These are phyloP conservation scores for Aspergillus biplanus DNA, from an alignment of 495 filamentous ascomycete genomes.

Conservation along the genomic window DNA sequence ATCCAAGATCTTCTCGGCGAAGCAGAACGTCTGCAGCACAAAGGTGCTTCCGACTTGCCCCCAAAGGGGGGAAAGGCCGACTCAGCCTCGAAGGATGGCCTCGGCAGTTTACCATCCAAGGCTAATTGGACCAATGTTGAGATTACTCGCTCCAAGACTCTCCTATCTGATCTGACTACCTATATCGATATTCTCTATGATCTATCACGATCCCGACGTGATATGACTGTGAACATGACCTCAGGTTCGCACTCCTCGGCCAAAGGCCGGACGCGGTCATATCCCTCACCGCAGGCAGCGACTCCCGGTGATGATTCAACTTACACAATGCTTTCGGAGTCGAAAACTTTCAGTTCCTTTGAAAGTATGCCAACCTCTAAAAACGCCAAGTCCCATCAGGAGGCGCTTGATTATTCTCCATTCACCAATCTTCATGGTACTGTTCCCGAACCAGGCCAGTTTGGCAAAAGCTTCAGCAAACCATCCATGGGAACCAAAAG, in stretches of 20 bases:
- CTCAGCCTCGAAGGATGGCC: slow-evolving; percentile 39
- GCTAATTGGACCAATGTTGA: slow-evolving; percentile 55
- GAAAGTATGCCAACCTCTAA: slow-evolving; percentile 40
- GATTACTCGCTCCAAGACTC: slow-evolving; percentile 54
- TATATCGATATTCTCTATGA: slow-evolving; percentile 92
- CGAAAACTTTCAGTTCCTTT: slow-evolving; percentile 35
- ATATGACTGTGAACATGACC: slow-evolving; percentile 47
- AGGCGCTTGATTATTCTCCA: slow-evolving; percentile 25
- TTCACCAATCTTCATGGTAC: slow-evolving; percentile 28
- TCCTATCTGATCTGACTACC: slow-evolving; percentile 76
- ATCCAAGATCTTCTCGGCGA: slow-evolving; percentile 88
- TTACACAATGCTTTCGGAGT: slow-evolving; percentile 21
- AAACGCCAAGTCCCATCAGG: slow-evolving; percentile 25
- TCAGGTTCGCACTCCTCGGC: slow-evolving; percentile 34
- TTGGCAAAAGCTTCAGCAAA: slow-evolving; percentile 23
- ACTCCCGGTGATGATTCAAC: slow-evolving; percentile 12
- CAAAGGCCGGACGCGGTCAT: slow-evolving; percentile 33
- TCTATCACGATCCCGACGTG: slow-evolving; percentile 72
- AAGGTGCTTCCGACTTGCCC: slow-evolving; percentile 46
- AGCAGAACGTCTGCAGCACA: slow-evolving; percentile 75
- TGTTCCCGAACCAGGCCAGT: slow-evolving; percentile 18
- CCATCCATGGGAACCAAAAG: slow-evolving; percentile 28
- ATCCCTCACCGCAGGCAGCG: slow-evolving; percentile 22
- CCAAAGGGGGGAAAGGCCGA: slow-evolving; percentile 44
- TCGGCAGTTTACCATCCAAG: slow-evolving; percentile 40